phyloP scores from a whole-genome alignment of 2,329 filamentous ascomycete genomes.

The Exophiala phaeomuriformis region DNA sequence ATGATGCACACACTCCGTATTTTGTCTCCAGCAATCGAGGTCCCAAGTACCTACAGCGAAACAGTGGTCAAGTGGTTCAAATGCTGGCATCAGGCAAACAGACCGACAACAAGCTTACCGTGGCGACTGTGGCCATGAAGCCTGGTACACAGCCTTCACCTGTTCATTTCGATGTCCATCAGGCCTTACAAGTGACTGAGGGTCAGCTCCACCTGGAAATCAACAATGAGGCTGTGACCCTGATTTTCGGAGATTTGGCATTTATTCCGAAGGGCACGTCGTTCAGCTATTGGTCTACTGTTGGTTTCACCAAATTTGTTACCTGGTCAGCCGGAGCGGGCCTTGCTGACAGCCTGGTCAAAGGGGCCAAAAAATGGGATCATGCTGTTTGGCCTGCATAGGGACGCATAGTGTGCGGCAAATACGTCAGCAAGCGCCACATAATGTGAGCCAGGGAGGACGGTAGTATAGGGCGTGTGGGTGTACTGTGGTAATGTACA shows the following conservation, averaged over 20 bases:
- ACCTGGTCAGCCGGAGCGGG: constrained; percentile 16
- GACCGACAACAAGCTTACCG: constrained; percentile 13
- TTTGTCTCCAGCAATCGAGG: constrained; percentile 23
- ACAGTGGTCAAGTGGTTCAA: constrained; percentile 9
- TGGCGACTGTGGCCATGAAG: constrained; percentile 19
- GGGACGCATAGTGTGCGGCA: not conserved
- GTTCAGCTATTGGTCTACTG: constrained; percentile 19
- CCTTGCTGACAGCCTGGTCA: constrained; percentile 15
- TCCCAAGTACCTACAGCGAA: constrained; percentile 19
- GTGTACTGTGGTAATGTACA: too few relatives aligned
- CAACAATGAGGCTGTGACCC: constrained; percentile 9
- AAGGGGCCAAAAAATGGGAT: constrained; percentile 8
- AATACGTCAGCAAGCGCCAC: not conserved
- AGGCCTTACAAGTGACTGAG: constrained; percentile 21
- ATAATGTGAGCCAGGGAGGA: not conserved
- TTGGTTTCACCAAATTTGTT: constrained; percentile 20
- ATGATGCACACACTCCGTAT: constrained; percentile 12
- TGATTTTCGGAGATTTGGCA: constrained; percentile 21
- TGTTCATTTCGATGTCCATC: constrained; percentile 11
- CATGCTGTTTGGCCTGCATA: constrained; percentile 15
- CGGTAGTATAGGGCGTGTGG: not conserved
- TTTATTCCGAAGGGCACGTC: constrained; percentile 18
- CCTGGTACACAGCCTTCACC: not conserved
- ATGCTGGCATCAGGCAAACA: constrained; percentile 17
- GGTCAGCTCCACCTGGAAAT: constrained; percentile 19